A percentile compares a stretch with the other conserved stretches of the same genome.
These are phyloP conservation scores for Cladosporium sphaerospermum DNA, from an alignment of 2,329 filamentous ascomycete genomes.

Conservation along the genomic window DNA sequence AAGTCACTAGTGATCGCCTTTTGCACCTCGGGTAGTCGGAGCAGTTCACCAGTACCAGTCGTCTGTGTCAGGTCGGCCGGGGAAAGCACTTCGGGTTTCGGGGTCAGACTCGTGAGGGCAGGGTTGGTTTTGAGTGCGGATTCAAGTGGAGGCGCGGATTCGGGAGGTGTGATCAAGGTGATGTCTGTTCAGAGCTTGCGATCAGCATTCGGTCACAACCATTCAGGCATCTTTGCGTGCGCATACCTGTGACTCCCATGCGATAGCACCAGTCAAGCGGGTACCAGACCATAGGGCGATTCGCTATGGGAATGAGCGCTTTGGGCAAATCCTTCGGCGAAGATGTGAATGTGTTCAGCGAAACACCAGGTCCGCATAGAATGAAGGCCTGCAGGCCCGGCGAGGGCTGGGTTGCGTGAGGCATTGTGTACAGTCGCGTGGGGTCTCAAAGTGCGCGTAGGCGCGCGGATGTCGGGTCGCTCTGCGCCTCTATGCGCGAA, in stretches of 20 bases:
- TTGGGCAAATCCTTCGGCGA: conserved; percentile 76
- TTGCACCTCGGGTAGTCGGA: conserved; percentile 77
- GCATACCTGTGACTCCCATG: conserved; percentile 65
- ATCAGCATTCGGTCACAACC: no score
- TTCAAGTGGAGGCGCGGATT: conserved; percentile 59
- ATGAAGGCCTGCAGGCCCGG: conserved; percentile 78
- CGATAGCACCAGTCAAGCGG: conserved; percentile 79
- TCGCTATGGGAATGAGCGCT: conserved; percentile 74
- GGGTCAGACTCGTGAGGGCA: conserved; percentile 65
- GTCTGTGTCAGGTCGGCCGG: conserved; percentile 72
- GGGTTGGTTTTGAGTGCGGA: conserved; percentile 70
- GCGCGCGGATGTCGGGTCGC: no score
- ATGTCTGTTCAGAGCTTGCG: conserved; percentile 33
- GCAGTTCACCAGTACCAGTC: conserved; percentile 81
- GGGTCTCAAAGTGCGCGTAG: background rate
- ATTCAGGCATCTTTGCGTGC: no score
- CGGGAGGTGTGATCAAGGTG: conserved; percentile 51
- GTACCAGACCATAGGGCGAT: conserved; percentile 86
- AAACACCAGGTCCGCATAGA: conserved; percentile 74
- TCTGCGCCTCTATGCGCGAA: no score
- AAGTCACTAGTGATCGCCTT: conserved; percentile 78
- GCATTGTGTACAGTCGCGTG: conserved; percentile 47
- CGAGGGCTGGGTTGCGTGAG: conserved; percentile 68
- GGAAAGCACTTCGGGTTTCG: conserved; percentile 68
- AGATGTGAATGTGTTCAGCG: conserved; percentile 75